A percentile compares a stretch with the other conserved stretches of the same genome.
phyloP scores from a whole-genome alignment of 164 flowering plant species.

The Magnolia kwangsiensis region DNA sequence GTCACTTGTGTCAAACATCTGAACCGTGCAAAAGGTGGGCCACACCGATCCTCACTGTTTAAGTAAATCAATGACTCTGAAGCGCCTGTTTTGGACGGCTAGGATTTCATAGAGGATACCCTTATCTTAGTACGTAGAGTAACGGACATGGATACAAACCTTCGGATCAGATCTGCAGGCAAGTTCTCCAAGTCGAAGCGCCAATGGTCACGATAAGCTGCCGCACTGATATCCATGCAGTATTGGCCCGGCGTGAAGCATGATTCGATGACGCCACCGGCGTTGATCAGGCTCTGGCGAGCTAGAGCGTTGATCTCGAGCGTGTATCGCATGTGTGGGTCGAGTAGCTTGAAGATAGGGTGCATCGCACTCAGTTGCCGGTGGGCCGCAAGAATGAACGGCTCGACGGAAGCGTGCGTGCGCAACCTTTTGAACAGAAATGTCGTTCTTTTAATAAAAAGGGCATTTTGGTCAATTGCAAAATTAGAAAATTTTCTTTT shows the following conservation, averaged over 20 bases:
- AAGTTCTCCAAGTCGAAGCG: slow-evolving; percentile 86
- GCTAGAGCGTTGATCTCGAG: slow-evolving; percentile 83
- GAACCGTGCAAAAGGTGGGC: too few species aligned
- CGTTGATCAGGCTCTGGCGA: slow-evolving; percentile 69
- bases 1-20: too few species aligned
- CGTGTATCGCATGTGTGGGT: slow-evolving; percentile 97
- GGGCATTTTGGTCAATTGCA: not conserved
- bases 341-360: slow-evolving; percentile 86
- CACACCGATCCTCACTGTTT: too few species aligned
- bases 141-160: slow-evolving; percentile 28
- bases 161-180: slow-evolving; percentile 83
- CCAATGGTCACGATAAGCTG: slow-evolving; percentile 63
- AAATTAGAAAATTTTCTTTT: not conserved
- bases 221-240: slow-evolving; percentile 85
- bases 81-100: too few species aligned
- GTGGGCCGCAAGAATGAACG: slow-evolving; percentile 87
- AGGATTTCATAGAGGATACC: too few species aligned
- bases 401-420: slow-evolving; percentile 83
- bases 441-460: not conserved
- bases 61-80: too few species aligned
- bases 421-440: slow-evolving; percentile 49
- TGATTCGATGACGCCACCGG: slow-evolving; percentile 84
- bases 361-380: slow-evolving; percentile 92
- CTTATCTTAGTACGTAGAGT: too few species aligned
- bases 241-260: slow-evolving; percentile 85